phyloP scores from a whole-genome alignment of 78 protist genomes.

The Ministeria vibrans region DNA sequence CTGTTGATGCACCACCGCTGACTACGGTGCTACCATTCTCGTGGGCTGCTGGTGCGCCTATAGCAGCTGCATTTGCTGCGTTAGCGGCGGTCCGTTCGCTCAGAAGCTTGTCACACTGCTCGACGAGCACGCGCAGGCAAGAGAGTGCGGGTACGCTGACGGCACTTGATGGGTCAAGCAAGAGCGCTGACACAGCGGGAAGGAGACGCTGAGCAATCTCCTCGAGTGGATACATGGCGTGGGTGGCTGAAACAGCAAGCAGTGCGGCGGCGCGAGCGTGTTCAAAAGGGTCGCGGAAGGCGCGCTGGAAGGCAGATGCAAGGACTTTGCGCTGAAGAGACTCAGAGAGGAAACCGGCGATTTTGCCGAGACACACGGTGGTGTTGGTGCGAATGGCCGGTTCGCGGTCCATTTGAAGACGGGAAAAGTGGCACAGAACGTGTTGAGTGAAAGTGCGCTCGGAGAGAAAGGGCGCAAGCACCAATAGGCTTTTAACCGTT shows the following conservation, averaged over 20 bases:
- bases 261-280: constrained; percentile 47
- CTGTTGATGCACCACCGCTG: too few species aligned
- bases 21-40: too few species aligned
- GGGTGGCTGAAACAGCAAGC: background rate
- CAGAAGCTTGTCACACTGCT: background rate
- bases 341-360: background rate
- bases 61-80: too few species aligned
- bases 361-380: constrained; percentile 62
- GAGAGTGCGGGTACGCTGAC: too few species aligned
- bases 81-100: background rate
- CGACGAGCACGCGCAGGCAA: too few species aligned
- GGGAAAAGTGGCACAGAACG: constrained; percentile 43
- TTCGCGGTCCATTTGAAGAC: constrained; percentile 56
- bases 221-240: background rate
- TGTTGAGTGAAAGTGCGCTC: constrained; percentile 39
- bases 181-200: background rate
- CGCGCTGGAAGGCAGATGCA: constrained; percentile 58
- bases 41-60: too few species aligned
- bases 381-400: constrained; percentile 74
- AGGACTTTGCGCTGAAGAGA: constrained; percentile 22
- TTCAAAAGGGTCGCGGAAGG: constrained; percentile 55
- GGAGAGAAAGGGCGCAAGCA: constrained; percentile 53
- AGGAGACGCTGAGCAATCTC: background rate
- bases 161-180: background rate
- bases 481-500: constrained; percentile 59